These are phyloP conservation scores for Myriosclerotinia duriaeana DNA, from an alignment of 2,329 filamentous ascomycete species.

Conservation along the genomic window DNA sequence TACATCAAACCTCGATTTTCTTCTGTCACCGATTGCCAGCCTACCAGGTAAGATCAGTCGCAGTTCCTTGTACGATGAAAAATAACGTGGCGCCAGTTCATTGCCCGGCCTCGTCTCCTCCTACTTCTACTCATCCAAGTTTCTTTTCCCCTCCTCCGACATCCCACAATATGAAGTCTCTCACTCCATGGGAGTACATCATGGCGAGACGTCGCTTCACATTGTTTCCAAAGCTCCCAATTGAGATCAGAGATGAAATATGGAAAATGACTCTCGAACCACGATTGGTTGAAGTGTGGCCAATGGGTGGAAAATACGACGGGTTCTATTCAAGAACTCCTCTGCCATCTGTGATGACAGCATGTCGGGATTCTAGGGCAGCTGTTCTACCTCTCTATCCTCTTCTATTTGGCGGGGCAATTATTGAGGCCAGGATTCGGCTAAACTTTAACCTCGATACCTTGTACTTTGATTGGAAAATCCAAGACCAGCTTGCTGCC, in stretches of 20 bases:
- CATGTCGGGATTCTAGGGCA: neutral
- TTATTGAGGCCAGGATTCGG: neutral
- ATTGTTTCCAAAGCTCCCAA: neutral
- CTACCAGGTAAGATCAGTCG: neutral
- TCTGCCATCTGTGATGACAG: neutral
- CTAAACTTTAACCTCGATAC: neutral
- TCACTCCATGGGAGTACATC: neutral
- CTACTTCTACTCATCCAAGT: too few relatives aligned
- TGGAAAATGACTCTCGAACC: neutral
- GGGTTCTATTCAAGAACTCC: neutral
- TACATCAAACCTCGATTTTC: too few relatives aligned
- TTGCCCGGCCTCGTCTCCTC: neutral
- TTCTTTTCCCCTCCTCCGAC: neutral
- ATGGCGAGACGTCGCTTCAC: neutral
- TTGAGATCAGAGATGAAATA: neutral
- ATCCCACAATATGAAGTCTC: neutral
- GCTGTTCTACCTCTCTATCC: neutral
- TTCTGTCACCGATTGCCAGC: neutral
- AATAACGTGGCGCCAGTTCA: neutral
- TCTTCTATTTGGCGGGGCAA: rapidly evolving
- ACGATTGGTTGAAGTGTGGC: neutral
- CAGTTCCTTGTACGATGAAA: neutral
- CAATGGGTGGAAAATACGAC: rapidly evolving
- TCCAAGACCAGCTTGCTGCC: neutral
- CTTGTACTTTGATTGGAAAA: neutral